These are phyloP conservation scores for Lasiodiplodia sp. DNA, from an alignment of 2,329 filamentous ascomycete genomes.

Conservation along the genomic window DNA sequence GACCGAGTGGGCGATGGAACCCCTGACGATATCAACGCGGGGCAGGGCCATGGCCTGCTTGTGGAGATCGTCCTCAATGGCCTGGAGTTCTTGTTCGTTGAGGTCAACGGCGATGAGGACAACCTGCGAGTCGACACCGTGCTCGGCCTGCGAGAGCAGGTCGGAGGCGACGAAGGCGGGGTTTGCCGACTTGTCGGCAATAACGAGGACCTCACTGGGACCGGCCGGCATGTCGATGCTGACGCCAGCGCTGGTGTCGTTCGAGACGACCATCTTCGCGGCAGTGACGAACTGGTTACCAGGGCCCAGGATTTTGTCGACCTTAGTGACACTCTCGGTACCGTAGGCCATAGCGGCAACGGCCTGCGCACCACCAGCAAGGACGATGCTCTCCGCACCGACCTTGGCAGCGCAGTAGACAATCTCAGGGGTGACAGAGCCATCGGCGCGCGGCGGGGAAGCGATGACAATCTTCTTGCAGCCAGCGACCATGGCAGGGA, in stretches of 20 bases:
- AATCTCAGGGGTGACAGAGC: constrained; percentile 92
- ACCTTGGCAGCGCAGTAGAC: constrained; percentile 98
- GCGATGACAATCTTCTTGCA: constrained; percentile 95
- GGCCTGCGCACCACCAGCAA: constrained; percentile 94
- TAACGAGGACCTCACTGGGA: constrained; percentile 93
- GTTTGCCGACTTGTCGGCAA: constrained; percentile 87
- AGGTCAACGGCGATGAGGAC: constrained; percentile 87
- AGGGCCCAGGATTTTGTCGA: constrained; percentile 97
- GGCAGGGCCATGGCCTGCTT: constrained; percentile 85
- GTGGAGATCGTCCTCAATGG: constrained; percentile 92
- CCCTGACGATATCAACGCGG: constrained; percentile 89
- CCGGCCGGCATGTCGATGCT: constrained; percentile 99
- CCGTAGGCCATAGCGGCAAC: constrained; percentile 97
- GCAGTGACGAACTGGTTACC: constrained; percentile 99
- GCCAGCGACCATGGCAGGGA: constrained; percentile 95
- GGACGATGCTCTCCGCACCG: constrained; percentile 92
- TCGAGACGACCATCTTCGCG: constrained; percentile 97
- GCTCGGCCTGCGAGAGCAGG: constrained; percentile 92
- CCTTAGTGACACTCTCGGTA: constrained; percentile 91
- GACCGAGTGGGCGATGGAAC: constrained; percentile 88
- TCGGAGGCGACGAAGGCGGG: constrained; percentile 96
- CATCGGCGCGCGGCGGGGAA: constrained; percentile 87
- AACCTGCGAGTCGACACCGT: constrained; percentile 95
- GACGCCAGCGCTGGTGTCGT: constrained; percentile 94
- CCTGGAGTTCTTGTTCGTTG: constrained; percentile 72